Evolutionary conservation across 495 filamentous ascomycete genomes (phyloP).

Genomic region (Filosporella fistucella): DNA sequence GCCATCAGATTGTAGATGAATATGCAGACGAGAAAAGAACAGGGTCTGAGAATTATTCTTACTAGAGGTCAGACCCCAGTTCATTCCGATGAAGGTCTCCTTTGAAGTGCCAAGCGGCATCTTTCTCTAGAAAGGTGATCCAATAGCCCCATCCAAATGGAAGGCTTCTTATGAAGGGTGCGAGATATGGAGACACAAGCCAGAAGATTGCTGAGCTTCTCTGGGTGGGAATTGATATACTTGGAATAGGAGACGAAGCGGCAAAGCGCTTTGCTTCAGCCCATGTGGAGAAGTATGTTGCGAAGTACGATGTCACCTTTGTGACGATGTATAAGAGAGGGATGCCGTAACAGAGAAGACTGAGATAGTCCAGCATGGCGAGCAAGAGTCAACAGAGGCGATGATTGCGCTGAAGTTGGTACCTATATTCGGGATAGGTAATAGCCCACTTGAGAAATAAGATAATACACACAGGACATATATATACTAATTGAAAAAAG

Average conservation of each 20-base stretch:
- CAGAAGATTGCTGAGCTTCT: not conserved
- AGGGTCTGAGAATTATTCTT: not conserved
- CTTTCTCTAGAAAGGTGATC: conserved; percentile 4
- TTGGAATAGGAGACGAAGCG: not conserved
- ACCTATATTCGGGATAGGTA: too few relatives aligned
- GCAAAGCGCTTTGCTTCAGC: not conserved
- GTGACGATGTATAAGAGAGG: too few relatives aligned
- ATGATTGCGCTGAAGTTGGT: too few relatives aligned
- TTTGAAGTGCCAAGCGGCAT: conserved; percentile 5
- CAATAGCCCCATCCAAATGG: conserved; percentile 8
- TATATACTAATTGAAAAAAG: too few relatives aligned
- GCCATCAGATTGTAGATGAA: not conserved
- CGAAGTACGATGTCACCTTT: too few relatives aligned
- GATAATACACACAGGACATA: too few relatives aligned
- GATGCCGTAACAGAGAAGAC: too few relatives aligned
- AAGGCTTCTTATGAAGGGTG: not conserved
- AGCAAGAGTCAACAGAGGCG: too few relatives aligned
- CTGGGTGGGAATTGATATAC: not conserved
- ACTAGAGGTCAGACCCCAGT: conserved; percentile 36
- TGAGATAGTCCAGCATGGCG: too few relatives aligned
- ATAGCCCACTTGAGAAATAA: too few relatives aligned
- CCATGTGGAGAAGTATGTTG: too few relatives aligned
- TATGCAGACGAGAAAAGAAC: not conserved
- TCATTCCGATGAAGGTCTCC: conserved; percentile 24
- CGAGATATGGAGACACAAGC: conserved; percentile 9